A percentile compares a stretch with the other conserved stretches of the same genome.
phyloP scores from a whole-genome alignment of 345 rosid species.

The Populus deltoides region DNA sequence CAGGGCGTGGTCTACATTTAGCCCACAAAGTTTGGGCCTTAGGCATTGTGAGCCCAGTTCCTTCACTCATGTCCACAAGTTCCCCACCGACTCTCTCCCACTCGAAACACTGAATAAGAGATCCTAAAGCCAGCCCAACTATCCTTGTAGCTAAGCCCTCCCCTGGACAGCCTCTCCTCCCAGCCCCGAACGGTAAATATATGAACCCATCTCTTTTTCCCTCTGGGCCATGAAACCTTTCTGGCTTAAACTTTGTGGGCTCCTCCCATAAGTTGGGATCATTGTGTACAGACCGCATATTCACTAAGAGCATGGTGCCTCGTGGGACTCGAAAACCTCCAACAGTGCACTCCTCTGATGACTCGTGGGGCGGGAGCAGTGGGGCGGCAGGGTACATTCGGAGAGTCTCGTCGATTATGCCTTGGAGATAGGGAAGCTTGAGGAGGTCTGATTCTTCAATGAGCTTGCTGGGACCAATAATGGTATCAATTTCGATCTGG shows the following conservation, averaged over 20 bases:
- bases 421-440: constrained; percentile 21
- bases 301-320: constrained; percentile 20
- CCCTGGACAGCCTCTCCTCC: constrained; percentile 33
- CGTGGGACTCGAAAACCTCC: constrained; percentile 29
- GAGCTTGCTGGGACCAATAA: constrained; percentile 17
- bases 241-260: constrained; percentile 29
- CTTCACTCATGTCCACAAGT: constrained; percentile 26
- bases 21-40: constrained; percentile 23
- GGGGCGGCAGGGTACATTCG: constrained; percentile 4
- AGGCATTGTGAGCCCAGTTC: constrained; percentile 27
- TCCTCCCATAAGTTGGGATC: constrained; percentile 28
- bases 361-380: constrained; percentile 23
- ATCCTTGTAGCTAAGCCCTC: constrained; percentile 24
- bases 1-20: constrained; percentile 15
- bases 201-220: constrained; percentile 1
- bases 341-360: constrained; percentile 25
- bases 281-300: constrained; percentile 20
- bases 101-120: constrained; percentile 26
- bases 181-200: constrained; percentile 27
- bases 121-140: constrained; percentile 25
- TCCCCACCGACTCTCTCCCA: constrained; percentile 18
- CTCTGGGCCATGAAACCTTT: constrained; percentile 17
- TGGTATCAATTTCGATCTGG: constrained; percentile 15
- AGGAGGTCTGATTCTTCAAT: constrained; percentile 26
- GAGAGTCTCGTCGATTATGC: constrained; percentile 13